Base-by-base conservation (phyloP, 2,329 filamentous ascomycete species). In the Alternaria gaisen region DNA sequence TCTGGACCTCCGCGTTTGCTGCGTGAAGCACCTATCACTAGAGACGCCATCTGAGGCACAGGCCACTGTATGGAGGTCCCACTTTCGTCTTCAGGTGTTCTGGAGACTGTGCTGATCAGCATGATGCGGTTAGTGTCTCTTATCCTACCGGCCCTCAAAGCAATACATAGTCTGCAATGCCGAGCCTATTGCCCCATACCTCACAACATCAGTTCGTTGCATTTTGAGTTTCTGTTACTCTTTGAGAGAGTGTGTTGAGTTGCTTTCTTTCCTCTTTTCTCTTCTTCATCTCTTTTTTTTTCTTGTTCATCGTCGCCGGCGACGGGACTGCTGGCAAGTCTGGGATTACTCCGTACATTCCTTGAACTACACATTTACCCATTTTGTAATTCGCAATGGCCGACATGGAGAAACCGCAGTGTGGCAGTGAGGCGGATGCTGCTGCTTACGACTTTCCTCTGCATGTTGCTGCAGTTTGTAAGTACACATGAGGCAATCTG, bases 381-480 rank as follows among this genome's bases (percentile, higher is more conserved):
- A 64, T 56, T 65, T 52, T 60, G 70, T 65, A 57, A 36, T 46
- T 62, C 56, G 72, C 58, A 22, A 76, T 75, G 70, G 46, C 68
- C 44, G 66, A 63, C 38, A 72, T 65, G 65, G 72, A 72, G 56
- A 78, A 78, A 65, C 77, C 77, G 18, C 32, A 55, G 22, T 79
- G 77, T 59, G 76, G 75, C 16, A 76, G 73, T 54, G 71, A 72
- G 20, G 64, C 54, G 10, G 68, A 72, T 56, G 65, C 47, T 40
- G 73, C 68, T n/a, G 67, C 41, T 1, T 79, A 79, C 44, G 75
- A 79, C 51, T 72, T 79, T 42, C 74, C 76, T 28, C 66, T 80
- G 36, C 77, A 80, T 61, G 72, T 80, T 44, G 73, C 70, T 58
- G 78, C 77, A 53, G 72, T 80, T 41, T 80, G 77, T 79, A 72